phyloP scores from a whole-genome alignment of 768 basidiomycete genomes.

The Porphyrellus cyaneotinctus region DNA sequence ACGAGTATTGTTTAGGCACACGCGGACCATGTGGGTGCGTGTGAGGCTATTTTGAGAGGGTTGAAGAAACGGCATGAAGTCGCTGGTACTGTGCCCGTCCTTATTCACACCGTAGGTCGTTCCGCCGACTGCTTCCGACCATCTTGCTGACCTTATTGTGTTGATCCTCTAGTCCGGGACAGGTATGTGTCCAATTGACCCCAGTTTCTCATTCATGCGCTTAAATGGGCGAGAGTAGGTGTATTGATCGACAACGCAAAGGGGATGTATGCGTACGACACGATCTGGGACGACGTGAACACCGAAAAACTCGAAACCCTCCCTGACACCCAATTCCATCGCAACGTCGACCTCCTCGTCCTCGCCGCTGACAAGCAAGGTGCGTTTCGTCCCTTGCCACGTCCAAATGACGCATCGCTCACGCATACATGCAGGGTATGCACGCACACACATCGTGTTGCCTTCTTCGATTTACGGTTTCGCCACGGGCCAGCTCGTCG shows the following conservation, averaged over 20 bases:
- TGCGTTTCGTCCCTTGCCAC: not conserved
- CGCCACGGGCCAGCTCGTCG: slow-evolving; percentile 34
- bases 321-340: slow-evolving; percentile 40
- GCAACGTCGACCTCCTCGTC: slow-evolving; percentile 45
- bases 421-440: not conserved
- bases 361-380: slow-evolving; percentile 38
- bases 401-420: not conserved
- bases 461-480: slow-evolving; percentile 16
- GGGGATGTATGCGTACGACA: slow-evolving; percentile 36
- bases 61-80: slow-evolving; percentile 42
- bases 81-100: slow-evolving; percentile 40
- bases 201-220: not conserved
- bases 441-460: not conserved
- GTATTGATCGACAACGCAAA: slow-evolving; percentile 42
- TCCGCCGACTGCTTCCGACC: not conserved
- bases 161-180: slow-evolving; percentile 41
- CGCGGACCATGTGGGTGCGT: slow-evolving; percentile 42
- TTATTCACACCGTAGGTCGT: slow-evolving; percentile 56
- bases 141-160: not conserved
- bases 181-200: slow-evolving; percentile 26
- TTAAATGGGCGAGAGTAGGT: slow-evolving; percentile 20
- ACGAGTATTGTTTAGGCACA: slow-evolving; percentile 33
- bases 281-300: slow-evolving; percentile 47
- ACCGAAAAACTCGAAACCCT: slow-evolving; percentile 43
- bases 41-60: slow-evolving; percentile 45